Conservation (phyloP, 2,329 filamentous ascomycete genomes). For the Aspergillus tubingensis region DNA sequence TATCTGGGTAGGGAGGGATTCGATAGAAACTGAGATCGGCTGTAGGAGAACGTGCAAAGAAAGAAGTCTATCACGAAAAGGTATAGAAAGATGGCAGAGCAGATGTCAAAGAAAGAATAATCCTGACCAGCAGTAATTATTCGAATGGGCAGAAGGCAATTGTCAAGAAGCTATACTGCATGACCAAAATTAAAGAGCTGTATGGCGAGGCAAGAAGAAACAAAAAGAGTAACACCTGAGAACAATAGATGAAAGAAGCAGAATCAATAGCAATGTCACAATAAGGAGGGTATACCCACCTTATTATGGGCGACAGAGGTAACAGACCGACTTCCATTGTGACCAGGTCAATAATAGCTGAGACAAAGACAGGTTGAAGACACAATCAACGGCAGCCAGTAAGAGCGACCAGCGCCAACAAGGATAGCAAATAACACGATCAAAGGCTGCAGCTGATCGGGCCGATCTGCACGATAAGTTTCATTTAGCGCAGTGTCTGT, state of each 20-base stretch:
- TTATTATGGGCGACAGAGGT: slow-evolving; percentile 9
- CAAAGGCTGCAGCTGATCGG: background rate
- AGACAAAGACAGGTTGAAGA: slow-evolving; percentile 8
- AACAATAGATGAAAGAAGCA: slow-evolving; percentile 13
- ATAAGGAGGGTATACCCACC: background rate
- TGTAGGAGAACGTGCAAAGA: background rate
- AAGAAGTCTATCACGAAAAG: background rate
- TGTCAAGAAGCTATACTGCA: slow-evolving; percentile 20
- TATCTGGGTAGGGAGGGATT: background rate
- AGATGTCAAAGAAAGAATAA: slow-evolving; percentile 1
- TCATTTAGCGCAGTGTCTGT: slow-evolving; percentile 25
- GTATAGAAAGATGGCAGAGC: slow-evolving; percentile 4
- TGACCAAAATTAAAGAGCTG: slow-evolving; percentile 10
- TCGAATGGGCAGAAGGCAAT: slow-evolving; percentile 5
- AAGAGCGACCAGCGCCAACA: slow-evolving; percentile 3
- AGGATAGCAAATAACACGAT: background rate
- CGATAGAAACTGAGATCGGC: too few relatives aligned
- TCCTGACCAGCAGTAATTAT: slow-evolving; percentile 24
- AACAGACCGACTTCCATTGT: background rate
- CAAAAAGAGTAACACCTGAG: slow-evolving; percentile 20
- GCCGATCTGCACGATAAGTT: slow-evolving; percentile 19
- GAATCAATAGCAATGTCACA: background rate
- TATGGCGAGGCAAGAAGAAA: slow-evolving; percentile 13
- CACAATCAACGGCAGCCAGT: slow-evolving; percentile 4
- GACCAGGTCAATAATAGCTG: background rate